Conservation (phyloP, 73 alveolate genomes). For the Paramecium tetraurelia region DNA sequence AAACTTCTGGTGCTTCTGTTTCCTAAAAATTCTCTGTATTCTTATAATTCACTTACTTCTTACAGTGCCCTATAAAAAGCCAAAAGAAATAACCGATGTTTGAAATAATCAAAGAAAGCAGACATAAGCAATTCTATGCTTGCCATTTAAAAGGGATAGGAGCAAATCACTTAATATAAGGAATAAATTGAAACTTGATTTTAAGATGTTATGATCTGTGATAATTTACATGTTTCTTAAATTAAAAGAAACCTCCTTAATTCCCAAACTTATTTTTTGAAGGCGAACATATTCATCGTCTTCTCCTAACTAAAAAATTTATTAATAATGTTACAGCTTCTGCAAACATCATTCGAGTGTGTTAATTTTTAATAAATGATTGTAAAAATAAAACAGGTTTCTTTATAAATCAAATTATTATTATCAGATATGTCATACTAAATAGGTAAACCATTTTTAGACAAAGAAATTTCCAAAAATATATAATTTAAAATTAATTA, state of each 20-base stretch:
- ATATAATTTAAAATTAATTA: not conserved
- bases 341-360: not conserved
- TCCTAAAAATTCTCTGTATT: slow-evolving; percentile 1
- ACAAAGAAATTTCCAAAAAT: not conserved
- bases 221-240: not conserved
- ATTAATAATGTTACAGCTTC: not conserved
- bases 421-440: not conserved
- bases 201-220: not conserved
- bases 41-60: not conserved
- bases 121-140: not conserved
- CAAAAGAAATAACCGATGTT: not conserved
- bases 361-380: not conserved
- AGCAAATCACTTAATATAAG: not conserved
- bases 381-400: not conserved
- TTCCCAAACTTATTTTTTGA: not conserved
- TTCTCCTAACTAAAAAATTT: not conserved
- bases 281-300: not conserved
- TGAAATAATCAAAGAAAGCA: slow-evolving; percentile 8
- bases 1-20: not conserved
- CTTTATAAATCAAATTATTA: not conserved
- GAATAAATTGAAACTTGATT: not conserved
- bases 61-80: not conserved
- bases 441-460: not conserved
- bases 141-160: not conserved
- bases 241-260: not conserved